Evolutionary conservation across 129 eudicot species (phyloP), one percentile per base, ranked within the genome.

Genomic region (Ambrosia artemisiifolia): DNA sequence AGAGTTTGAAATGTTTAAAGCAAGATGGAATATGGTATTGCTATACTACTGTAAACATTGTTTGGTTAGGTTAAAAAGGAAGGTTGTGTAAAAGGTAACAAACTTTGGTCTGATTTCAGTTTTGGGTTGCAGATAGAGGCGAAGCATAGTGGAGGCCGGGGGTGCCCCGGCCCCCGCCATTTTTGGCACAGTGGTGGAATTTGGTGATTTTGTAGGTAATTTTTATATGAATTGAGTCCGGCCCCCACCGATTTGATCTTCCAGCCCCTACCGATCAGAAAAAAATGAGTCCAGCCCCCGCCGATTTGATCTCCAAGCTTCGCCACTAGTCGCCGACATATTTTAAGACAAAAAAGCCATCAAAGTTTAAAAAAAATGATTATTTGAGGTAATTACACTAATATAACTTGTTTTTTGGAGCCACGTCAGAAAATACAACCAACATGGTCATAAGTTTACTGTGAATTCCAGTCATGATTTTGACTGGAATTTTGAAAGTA

Each of bases 1-100:
- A 69, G 49, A 69, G 74, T 36, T 51, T 36, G 18, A 46, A 67
- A 6, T 49, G 60, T 49, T 33, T 8, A 49, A 68, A 55, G 46
- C 30, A 48, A 30, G 55, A 68, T 1, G 5, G 32, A 11, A 49
- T 3, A 47, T 1, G 32, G 71, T 24, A 66, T n/a, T 68, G 32
- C 61, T 10, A 54, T 50, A 10, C 63, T 33, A 17, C 63, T 34
- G 35, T 35, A 50, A 51, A 18, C 36, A 69, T 11, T 8, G 50
- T 18, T 12, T 3, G 13, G 19, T 69, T 11, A 69, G 20, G 33
- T 35, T 12, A 53, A 36, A 35, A 51, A 50, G 20, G 12, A 11
- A 7, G 8, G 35, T 28, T 13, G 72, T 7, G 17, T 30, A 46
- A 47, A 46, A 13, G 43, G 60, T 32, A 47, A 24, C 72, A 46